phyloP scores from a whole-genome alignment of 345 rosid genomes.

The Sisymbrium irio region DNA sequence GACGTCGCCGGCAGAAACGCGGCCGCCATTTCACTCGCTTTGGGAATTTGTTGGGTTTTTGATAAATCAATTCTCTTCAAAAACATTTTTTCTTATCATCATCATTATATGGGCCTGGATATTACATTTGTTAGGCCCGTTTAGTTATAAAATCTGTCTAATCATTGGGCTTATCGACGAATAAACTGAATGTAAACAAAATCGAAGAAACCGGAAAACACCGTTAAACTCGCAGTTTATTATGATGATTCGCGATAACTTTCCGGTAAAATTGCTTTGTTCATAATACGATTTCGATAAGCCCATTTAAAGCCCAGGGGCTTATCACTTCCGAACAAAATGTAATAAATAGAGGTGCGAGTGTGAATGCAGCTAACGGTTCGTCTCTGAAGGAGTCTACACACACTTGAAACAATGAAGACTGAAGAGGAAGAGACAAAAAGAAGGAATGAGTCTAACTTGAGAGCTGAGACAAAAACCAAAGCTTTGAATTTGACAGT shows the following conservation, averaged over 20 bases:
- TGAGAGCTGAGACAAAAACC: neutral
- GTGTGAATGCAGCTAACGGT: neutral
- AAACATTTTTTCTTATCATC: neutral
- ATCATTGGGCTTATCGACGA: neutral
- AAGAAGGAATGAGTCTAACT: neutral
- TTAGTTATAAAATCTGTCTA: neutral
- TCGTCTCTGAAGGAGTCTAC: neutral
- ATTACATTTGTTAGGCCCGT: neutral
- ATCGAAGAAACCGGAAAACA: too few species aligned
- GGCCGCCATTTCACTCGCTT: slow-evolving; percentile 6
- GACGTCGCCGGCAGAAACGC: slow-evolving; percentile 35
- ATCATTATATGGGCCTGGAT: neutral
- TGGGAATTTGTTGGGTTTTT: neutral
- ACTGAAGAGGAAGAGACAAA: neutral
- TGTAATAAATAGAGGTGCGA: neutral
- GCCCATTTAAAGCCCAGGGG: too few species aligned
- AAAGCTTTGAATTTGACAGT: neutral
- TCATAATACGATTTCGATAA: too few species aligned
- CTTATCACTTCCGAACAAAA: too few species aligned
- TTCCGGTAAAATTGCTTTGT: too few species aligned
- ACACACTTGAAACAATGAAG: neutral
- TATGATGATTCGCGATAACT: too few species aligned
- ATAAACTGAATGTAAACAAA: neutral
- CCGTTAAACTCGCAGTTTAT: too few species aligned
- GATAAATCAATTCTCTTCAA: neutral